Conservation (phyloP, 306 rosid species). For the Adenanthera pavonina region DNA sequence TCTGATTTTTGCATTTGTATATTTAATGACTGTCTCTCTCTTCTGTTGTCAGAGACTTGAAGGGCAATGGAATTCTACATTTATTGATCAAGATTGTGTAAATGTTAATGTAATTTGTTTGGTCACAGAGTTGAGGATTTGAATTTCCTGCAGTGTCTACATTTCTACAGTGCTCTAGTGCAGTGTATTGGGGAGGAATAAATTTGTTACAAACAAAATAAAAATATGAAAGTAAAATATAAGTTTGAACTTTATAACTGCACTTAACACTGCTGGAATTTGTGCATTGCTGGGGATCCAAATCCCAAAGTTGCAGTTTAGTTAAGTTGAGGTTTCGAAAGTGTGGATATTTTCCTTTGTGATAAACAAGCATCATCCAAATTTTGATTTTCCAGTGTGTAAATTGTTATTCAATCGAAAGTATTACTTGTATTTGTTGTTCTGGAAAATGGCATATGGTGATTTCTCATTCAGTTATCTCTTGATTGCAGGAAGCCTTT, state of each 20-base stretch:
- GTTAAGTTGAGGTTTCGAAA: not conserved
- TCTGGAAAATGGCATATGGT: conserved; percentile 14
- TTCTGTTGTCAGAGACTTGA: conserved; percentile 9
- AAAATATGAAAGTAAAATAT: too few relatives aligned
- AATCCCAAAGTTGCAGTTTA: too few relatives aligned
- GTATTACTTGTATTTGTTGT: conserved; percentile 10
- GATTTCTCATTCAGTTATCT: conserved; percentile 43
- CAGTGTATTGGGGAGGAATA: too few relatives aligned
- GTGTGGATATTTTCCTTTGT: conserved; percentile 4
- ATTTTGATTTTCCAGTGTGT: not conserved
- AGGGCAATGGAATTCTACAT: conserved; percentile 11
- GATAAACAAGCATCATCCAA: not conserved
- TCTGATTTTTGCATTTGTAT: not conserved
- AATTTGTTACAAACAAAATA: too few relatives aligned
- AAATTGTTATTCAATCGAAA: conserved; percentile 14
- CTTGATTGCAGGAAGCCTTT: conserved; percentile 83
- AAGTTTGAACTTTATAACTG: too few relatives aligned
- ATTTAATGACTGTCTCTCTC: conserved; percentile 25
- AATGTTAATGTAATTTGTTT: conserved; percentile 32
- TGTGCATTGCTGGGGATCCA: too few relatives aligned
- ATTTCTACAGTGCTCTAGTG: too few relatives aligned
- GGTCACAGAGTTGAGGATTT: not conserved
- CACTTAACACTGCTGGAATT: too few relatives aligned
- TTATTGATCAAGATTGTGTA: conserved; percentile 15
- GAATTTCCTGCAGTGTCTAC: too few relatives aligned